These are phyloP conservation scores for Pilatotrama ljubarskyi DNA, from an alignment of 768 basidiomycete species.

Conservation along the genomic window DNA sequence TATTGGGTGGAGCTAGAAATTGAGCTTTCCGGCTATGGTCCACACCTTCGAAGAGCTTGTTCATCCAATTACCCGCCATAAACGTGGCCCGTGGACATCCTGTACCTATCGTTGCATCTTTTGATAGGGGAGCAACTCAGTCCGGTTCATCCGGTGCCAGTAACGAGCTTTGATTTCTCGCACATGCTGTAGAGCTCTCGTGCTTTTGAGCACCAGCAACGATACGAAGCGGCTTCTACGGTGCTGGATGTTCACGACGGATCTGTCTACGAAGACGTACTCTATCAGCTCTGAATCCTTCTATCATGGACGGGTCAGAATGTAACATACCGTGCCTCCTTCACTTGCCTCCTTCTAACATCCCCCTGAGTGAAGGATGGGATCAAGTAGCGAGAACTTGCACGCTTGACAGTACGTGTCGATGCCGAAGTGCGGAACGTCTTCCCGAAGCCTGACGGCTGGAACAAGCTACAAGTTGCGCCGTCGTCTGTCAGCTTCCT, in stretches of 20 bases:
- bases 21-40: conserved; percentile 5
- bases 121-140: background rate
- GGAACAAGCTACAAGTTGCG: background rate
- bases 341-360: background rate
- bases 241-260: background rate
- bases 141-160: background rate
- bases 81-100: background rate
- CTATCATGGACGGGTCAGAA: background rate
- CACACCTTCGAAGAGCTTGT: background rate
- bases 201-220: background rate
- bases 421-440: background rate
- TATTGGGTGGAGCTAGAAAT: conserved; percentile 4
- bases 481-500: background rate
- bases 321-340: background rate
- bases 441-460: background rate
- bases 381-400: too few relatives aligned
- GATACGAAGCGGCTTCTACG: background rate
- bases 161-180: too few relatives aligned
- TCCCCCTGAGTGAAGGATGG: background rate
- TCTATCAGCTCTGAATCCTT: background rate
- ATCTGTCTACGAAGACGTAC: background rate
- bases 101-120: background rate
- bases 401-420: conserved; percentile 1
- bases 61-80: conserved; percentile 2
- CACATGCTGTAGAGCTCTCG: background rate